These are phyloP conservation scores for Fomitiporia mediterranea DNA, from an alignment of 1,284 basidiomycete species.

Conservation along the genomic window DNA sequence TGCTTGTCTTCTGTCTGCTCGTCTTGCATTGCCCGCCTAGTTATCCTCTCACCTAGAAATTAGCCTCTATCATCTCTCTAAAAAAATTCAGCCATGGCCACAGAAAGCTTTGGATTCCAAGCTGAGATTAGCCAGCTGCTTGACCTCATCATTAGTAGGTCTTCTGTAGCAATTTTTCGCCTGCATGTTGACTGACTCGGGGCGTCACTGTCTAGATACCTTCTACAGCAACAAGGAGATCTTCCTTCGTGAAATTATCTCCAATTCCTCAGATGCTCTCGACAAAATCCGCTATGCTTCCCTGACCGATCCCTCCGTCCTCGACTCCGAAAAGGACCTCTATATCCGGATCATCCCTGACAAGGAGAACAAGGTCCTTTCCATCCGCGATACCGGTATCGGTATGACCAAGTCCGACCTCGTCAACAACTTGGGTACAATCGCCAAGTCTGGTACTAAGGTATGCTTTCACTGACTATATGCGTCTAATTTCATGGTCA, in stretches of 20 bases:
- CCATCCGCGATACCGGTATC: constrained; percentile 94
- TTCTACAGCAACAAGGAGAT: constrained; percentile 99
- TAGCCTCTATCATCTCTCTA: constrained; percentile 8
- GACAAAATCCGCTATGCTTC: constrained; percentile 97
- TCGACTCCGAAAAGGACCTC: constrained; percentile 87
- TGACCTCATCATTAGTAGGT: constrained; percentile 86
- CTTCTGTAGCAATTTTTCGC: background rate
- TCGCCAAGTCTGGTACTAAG: constrained; percentile 96
- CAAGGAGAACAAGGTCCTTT: constrained; percentile 92
- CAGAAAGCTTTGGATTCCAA: constrained; percentile 88
- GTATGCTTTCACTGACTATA: constrained; percentile 34
- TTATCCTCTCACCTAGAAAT: constrained; percentile 15
- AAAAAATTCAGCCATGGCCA: constrained; percentile 50
- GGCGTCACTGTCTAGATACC: constrained; percentile 57
- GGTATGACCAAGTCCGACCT: constrained; percentile 99
- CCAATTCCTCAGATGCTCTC: constrained; percentile 90
- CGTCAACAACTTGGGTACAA: constrained; percentile 99
- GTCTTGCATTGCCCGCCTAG: background rate
- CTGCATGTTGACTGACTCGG: constrained; percentile 9
- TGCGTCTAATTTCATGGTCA: constrained; percentile 10
- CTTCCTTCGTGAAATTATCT: constrained; percentile 94
- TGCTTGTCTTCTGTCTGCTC: background rate
- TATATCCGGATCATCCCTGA: constrained; percentile 91
- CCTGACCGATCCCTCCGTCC: constrained; percentile 83
- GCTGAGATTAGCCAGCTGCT: constrained; percentile 96